Percentiles rank a stretch among this genome's conserved stretches.
Evolutionary conservation across 1,284 basidiomycete species (phyloP).

Genomic region (Leccinum griseonigrum): DNA sequence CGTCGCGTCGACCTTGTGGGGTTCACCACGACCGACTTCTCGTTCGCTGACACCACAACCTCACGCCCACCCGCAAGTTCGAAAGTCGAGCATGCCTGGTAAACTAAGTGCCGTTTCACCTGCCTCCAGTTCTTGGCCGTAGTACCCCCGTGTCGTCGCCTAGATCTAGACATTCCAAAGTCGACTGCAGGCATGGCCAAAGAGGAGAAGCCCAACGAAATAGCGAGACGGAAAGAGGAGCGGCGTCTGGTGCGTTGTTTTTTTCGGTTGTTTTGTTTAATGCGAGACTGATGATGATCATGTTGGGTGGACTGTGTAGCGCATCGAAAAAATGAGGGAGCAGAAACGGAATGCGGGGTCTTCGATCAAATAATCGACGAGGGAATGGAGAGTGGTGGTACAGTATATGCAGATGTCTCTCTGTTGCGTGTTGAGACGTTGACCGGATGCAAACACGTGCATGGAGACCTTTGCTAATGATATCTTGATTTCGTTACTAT

Average conservation of each 20-base stretch:
- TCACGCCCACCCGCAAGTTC: constrained; percentile 7
- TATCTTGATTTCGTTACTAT: not conserved
- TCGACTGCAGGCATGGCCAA: constrained; percentile 55
- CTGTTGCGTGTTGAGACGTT: not conserved
- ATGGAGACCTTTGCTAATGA: not conserved
- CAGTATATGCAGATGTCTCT: too few relatives aligned
- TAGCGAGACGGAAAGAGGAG: constrained; percentile 86
- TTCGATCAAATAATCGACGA: constrained; percentile 10
- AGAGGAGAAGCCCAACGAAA: constrained; percentile 87
- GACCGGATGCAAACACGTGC: not conserved
- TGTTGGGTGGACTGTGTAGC: constrained; percentile 35
- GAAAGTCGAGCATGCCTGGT: constrained; percentile 5
- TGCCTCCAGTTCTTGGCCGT: constrained; percentile 18
- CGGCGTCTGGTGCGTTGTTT: constrained; percentile 63
- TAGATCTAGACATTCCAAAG: constrained; percentile 9
- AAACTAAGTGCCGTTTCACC: constrained; percentile 11
- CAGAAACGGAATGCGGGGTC: constrained; percentile 52
- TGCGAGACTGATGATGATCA: constrained; percentile 2
- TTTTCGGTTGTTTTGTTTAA: not conserved
- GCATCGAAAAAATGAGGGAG: constrained; percentile 69
- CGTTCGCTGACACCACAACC: constrained; percentile 22
- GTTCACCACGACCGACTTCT: constrained; percentile 16
- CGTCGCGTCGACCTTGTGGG: constrained; percentile 13
- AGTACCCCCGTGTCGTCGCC: constrained; percentile 27
- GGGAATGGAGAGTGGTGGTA: too few relatives aligned